Conservation (phyloP, 306 rosid genomes). For the Cotoneaster glaucophyllus region DNA sequence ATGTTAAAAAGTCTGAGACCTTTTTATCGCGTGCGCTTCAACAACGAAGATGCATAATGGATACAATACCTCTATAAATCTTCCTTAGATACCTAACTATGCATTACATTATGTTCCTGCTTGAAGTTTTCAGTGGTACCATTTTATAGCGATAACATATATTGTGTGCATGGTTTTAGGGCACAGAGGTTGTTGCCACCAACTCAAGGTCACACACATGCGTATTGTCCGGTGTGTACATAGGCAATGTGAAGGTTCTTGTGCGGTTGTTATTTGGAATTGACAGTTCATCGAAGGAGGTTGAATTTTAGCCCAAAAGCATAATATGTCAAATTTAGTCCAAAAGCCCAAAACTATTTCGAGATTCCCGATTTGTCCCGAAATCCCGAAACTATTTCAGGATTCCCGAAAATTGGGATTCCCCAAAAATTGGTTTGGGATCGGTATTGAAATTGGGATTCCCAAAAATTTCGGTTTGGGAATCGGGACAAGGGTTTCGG, state of each 20-base stretch:
- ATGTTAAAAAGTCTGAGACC: not conserved
- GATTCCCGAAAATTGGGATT: too few relatives aligned
- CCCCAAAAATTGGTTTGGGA: too few relatives aligned
- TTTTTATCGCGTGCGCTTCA: not conserved
- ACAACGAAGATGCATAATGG: not conserved
- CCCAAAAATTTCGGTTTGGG: too few relatives aligned
- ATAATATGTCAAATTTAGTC: too few relatives aligned
- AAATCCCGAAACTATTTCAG: too few relatives aligned
- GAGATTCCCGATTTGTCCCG: too few relatives aligned
- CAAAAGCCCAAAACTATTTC: too few relatives aligned
- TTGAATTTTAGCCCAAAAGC: too few relatives aligned
- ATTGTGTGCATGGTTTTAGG: slow-evolving; percentile 47
- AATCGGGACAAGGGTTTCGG: too few relatives aligned
- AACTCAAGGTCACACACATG: slow-evolving; percentile 92
- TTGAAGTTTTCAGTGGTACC: too few relatives aligned
- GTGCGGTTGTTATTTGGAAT: slow-evolving; percentile 81
- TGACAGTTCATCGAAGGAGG: slow-evolving; percentile 82
- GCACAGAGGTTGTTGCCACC: slow-evolving; percentile 73
- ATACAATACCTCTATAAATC: not conserved
- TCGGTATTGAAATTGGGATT: too few relatives aligned
- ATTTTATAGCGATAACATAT: not conserved
- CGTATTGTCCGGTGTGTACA: slow-evolving; percentile 72
- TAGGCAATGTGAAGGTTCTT: slow-evolving; percentile 76
- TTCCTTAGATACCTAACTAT: not conserved
- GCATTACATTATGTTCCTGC: too few relatives aligned